Base-by-base conservation (phyloP, 2,329 filamentous ascomycete species). In the Fusarium xyrophilum region DNA sequence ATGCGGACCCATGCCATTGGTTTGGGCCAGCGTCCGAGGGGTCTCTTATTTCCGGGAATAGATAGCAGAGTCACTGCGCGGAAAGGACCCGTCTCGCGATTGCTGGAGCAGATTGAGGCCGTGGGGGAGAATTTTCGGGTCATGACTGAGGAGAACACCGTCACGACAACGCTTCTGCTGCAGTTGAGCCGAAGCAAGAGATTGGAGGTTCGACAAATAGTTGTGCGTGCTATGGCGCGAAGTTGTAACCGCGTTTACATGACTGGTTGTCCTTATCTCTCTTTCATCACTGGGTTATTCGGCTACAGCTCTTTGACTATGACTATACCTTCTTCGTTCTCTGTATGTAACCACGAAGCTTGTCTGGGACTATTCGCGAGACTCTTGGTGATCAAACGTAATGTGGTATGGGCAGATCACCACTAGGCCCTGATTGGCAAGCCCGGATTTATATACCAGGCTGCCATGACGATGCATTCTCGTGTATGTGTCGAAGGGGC, bases 361-460 rank as follows among this genome's bases (percentile, higher is more conserved):
- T 23, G 11, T 40, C 6, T 17, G 21, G 11, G 21, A 17, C 7
- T 17, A 17, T 17, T 40, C 21, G 21, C 2, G 3, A 17, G 15
- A 17, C 14, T 12, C 10, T 12, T 9, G 17, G 11, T 17, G 39
- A 15, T 17, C 21, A 40, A 40, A 6, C 6, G 4, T 23, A 6
- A 23, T 40, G 6, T 5, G 23, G 21, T 39, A 39, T 13, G n/a
- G 21, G 14, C 14, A 40, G 21, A 21, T 15, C 21, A 38, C n/a
- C 0, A 5, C 4, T 4, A 39, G n/a, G n/a, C 5, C 8, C n/a
- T 6, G n/a, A 39, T 21, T 14, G 5, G 14, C n/a, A 23, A 23
- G 38, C 13, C 13, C 2, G 2, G n/a, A 39, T 15, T 4, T 7
- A 21, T 15, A 21, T 6, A 21, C 9, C n/a, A 30, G 13, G n/a